phyloP scores from a whole-genome alignment of 805 yeast genomes.

The Sugiyamaella lignohabitans region DNA sequence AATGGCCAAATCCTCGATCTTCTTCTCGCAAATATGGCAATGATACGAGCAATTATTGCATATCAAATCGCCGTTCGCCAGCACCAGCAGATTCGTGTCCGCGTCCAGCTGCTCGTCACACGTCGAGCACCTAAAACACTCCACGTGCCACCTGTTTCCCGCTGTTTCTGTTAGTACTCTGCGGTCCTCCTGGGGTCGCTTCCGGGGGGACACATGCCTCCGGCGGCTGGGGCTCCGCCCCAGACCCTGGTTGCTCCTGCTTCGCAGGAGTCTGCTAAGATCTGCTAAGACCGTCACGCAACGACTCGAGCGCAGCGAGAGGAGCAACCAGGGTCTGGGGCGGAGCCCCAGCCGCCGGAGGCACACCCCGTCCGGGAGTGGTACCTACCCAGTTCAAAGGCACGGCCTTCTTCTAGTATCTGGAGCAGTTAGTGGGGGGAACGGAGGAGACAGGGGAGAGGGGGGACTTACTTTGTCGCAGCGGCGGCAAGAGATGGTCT shows the following conservation, averaged over 20 bases:
- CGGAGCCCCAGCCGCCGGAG: no score
- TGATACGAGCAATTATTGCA: slow-evolving; percentile 90
- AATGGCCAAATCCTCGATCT: slow-evolving; percentile 89
- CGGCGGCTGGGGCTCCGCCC: neutral
- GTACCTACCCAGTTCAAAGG: slow-evolving; percentile 61
- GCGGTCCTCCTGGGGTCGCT: neutral
- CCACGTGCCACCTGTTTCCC: slow-evolving; percentile 91
- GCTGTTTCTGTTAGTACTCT: slow-evolving; percentile 37
- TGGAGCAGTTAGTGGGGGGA: no score
- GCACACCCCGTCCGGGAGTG: no score
- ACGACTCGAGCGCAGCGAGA: neutral
- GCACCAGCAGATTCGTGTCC: slow-evolving; percentile 79
- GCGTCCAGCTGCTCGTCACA: slow-evolving; percentile 76
- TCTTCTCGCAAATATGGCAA: slow-evolving; percentile 76
- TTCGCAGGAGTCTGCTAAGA: neutral
- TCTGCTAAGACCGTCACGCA: no score
- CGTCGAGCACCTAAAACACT: slow-evolving; percentile 85
- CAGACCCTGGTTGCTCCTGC: neutral
- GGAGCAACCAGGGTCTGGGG: no score
- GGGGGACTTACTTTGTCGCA: no score
- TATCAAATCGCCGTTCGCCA: slow-evolving; percentile 87
- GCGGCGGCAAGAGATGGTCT: no score
- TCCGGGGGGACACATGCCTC: neutral
- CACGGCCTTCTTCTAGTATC: slow-evolving; percentile 80
- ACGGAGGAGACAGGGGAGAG: neutral